Base-by-base conservation (phyloP, 345 rosid species). In the Salix suchowensis region DNA sequence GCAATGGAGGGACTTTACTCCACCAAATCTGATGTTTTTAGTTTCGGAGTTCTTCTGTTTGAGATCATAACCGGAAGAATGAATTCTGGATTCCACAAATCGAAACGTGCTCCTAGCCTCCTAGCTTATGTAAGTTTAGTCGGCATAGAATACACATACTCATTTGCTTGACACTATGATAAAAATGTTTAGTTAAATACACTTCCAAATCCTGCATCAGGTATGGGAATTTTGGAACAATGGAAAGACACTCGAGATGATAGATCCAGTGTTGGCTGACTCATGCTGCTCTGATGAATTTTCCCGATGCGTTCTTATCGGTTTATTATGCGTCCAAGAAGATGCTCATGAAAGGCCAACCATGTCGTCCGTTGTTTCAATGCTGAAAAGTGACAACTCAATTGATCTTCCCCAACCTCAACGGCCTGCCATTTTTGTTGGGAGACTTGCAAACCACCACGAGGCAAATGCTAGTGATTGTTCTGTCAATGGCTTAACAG, bases 1-100 rank as follows among this genome's bases (percentile, higher is more conserved):
- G 87, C 72, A 15, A 75, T 79, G 79, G 83, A 74, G 3, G 93
- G 91, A 32, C 77, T 84, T 15, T 83, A 85, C 80, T 89, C 91
- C 0, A 78, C 77, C n/a, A 89, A 91, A 32, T 86, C 91, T 3
- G 92, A 91, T 44, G 89, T 87, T 55, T 87, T 74, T 66, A 89
- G 93, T 70, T 91, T 88, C 28, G 91, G 91, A 32, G 90, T 89
- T 65, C 67, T 89, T 16, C 46, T 91, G 75, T 78, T 91, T 28
- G 95, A 91, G 78, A 87, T 89, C 46, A 76, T 89, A 13, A 89
- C 87, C 23, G 91, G 93, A 8, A 71, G 48, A 73, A 86, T 50
- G 71, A 85, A 83, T 11, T 75, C 32, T 40, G 74, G 80, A 54
- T 84, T 80, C 60, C 67, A 72, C 11, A 72, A 67, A 26, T 69